These are phyloP conservation scores for Albophoma yamanashiensis DNA, from an alignment of 2,329 filamentous ascomycete species.

Conservation along the genomic window DNA sequence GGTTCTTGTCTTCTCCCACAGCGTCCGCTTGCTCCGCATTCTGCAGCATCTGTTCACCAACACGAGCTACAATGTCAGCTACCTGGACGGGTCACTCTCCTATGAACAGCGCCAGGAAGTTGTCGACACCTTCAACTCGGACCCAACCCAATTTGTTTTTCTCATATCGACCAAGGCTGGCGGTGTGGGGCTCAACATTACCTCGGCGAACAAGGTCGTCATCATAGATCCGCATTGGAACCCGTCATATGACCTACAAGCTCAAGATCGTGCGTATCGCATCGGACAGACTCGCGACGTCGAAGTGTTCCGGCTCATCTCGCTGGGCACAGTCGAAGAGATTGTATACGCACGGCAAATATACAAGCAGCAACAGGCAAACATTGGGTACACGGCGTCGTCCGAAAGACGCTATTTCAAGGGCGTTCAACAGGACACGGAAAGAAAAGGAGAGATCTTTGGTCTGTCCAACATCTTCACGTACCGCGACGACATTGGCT, in stretches of 20 bases:
- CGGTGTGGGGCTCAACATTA: slow-evolving; percentile 91
- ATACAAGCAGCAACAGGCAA: slow-evolving; percentile 98
- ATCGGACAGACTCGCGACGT: slow-evolving; percentile 91
- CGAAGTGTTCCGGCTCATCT: slow-evolving; percentile 87
- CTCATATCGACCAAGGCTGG: slow-evolving; percentile 90
- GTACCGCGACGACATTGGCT: slow-evolving; percentile 66
- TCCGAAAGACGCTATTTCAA: slow-evolving; percentile 91
- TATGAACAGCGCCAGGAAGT: slow-evolving; percentile 73
- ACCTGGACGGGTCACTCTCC: slow-evolving; percentile 74
- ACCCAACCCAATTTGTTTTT: slow-evolving; percentile 84
- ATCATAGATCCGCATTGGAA: slow-evolving; percentile 98
- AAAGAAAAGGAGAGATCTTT: slow-evolving; percentile 87
- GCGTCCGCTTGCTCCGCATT: slow-evolving; percentile 74
- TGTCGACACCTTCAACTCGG: slow-evolving; percentile 86
- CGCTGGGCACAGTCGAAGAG: slow-evolving; percentile 88
- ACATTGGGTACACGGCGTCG: slow-evolving; percentile 91
- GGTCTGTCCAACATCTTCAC: slow-evolving; percentile 79
- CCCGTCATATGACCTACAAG: slow-evolving; percentile 85
- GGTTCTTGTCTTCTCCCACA: slow-evolving; percentile 91
- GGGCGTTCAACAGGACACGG: slow-evolving; percentile 75
- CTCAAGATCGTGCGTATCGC: slow-evolving; percentile 90
- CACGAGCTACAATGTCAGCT: slow-evolving; percentile 84
- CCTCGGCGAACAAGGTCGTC: slow-evolving; percentile 94
- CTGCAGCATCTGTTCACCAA: slow-evolving; percentile 76
- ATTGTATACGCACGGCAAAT: slow-evolving; percentile 95